phyloP scores from a whole-genome alignment of 2,329 filamentous ascomycete genomes.

The Ascosphaera aggregata region DNA sequence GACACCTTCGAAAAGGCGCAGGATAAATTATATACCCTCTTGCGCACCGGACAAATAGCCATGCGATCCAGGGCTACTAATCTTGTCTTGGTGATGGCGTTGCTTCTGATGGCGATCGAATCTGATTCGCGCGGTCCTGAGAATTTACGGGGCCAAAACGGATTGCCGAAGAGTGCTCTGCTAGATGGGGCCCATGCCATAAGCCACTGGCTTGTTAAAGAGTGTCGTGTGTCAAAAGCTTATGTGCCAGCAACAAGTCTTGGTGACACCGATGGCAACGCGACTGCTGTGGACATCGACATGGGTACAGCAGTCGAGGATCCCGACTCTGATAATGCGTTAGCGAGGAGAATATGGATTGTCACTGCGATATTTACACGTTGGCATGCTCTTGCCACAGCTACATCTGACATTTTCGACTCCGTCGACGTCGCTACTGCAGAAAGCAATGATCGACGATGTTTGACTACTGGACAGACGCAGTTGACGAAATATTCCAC shows the following conservation, averaged over 20 bases:
- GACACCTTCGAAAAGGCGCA: constrained; percentile 17
- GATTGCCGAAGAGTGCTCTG: constrained; percentile 17
- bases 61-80: constrained; percentile 15
- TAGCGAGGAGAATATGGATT: constrained; percentile 18
- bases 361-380: constrained; percentile 17
- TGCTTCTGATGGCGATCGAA: constrained; percentile 20
- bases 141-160: constrained; percentile 18
- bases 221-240: constrained; percentile 15
- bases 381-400: constrained; percentile 20
- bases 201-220: constrained; percentile 17
- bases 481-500: constrained; percentile 12
- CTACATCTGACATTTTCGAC: constrained; percentile 16
- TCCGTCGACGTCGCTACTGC: not conserved
- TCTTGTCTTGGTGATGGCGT: constrained; percentile 18
- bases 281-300: not conserved
- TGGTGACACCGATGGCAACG: constrained; percentile 8
- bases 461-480: constrained; percentile 5
- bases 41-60: constrained; percentile 14
- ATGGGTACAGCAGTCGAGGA: constrained; percentile 8
- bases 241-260: constrained; percentile 9
- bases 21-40: constrained; percentile 16
- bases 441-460: constrained; percentile 3
- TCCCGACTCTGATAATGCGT: constrained; percentile 17
- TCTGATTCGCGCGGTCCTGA: constrained; percentile 19
- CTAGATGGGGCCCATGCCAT: constrained; percentile 18